These are phyloP conservation scores for Blastobotrys elegans DNA, from an alignment of 1,139 yeast species.

Conservation along the genomic window DNA sequence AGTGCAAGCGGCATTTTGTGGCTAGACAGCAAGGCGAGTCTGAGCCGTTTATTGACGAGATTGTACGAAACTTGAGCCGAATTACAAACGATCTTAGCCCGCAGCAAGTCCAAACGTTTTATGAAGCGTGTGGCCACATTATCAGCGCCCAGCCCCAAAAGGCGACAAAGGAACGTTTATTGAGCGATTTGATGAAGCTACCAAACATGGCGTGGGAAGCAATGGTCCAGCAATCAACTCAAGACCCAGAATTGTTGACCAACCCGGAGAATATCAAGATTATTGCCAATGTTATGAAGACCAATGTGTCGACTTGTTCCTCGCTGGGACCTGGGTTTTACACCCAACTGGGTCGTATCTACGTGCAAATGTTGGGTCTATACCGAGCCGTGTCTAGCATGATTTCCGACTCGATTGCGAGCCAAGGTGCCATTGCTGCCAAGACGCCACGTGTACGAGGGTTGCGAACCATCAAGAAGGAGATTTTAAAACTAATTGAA, in stretches of 20 bases:
- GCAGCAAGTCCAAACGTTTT: slow-evolving; percentile 95
- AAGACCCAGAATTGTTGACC: slow-evolving; percentile 76
- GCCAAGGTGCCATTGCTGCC: slow-evolving; percentile 81
- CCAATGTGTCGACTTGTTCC: slow-evolving; percentile 90
- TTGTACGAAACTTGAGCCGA: slow-evolving; percentile 71
- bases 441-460: slow-evolving; percentile 95
- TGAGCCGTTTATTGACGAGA: slow-evolving; percentile 92
- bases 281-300: slow-evolving; percentile 87
- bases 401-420: slow-evolving; percentile 75
- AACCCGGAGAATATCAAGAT: slow-evolving; percentile 88
- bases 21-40: slow-evolving; percentile 77
- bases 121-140: slow-evolving; percentile 95
- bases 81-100: slow-evolving; percentile 93
- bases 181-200: slow-evolving; percentile 75
- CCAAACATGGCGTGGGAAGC: slow-evolving; percentile 96
- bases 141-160: slow-evolving; percentile 73
- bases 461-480: slow-evolving; percentile 92
- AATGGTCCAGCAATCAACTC: slow-evolving; percentile 81
- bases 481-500: slow-evolving; percentile 82
- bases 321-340: slow-evolving; percentile 91
- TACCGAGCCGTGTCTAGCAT: slow-evolving; percentile 88
- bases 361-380: slow-evolving; percentile 82
- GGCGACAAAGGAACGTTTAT: slow-evolving; percentile 63
- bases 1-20: slow-evolving; percentile 94
- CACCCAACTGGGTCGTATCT: slow-evolving; percentile 81